These are phyloP conservation scores for Quercus phellos DNA, from an alignment of 331 rosid species.

Conservation along the genomic window DNA sequence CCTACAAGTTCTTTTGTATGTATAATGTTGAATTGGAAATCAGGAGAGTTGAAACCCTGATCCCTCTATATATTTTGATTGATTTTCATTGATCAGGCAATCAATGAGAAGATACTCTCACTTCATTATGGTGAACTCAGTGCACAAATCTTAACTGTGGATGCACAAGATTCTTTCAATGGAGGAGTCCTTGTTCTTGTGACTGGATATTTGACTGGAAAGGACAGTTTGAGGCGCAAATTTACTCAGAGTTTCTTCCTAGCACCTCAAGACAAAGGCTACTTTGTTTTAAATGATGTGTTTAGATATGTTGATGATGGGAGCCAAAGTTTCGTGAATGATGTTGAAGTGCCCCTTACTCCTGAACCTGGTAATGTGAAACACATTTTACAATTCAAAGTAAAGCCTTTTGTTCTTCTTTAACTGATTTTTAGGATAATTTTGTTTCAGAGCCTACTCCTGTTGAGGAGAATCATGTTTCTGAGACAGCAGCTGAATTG, in stretches of 20 bases:
- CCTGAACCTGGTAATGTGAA: constrained; percentile 46
- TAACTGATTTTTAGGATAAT: not conserved
- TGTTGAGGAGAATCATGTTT: constrained; percentile 26
- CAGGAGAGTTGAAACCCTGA: not conserved
- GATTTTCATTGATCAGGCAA: constrained; percentile 45
- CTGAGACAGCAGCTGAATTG: constrained; percentile 29
- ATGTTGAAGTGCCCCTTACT: constrained; percentile 29
- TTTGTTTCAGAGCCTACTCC: constrained; percentile 34
- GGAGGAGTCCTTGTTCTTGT: constrained; percentile 83
- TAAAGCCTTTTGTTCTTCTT: constrained; percentile 2
- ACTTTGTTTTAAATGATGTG: constrained; percentile 78
- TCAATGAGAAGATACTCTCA: constrained; percentile 69
- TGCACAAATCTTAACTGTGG: constrained; percentile 64
- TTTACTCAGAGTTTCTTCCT: constrained; percentile 84
- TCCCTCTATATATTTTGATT: not conserved
- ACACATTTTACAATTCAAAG: not conserved
- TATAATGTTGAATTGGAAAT: not conserved
- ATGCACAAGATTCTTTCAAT: constrained; percentile 72
- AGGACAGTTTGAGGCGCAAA: constrained; percentile 47
- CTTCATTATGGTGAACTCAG: constrained; percentile 49
- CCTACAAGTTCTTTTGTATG: not conserved
- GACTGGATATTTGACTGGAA: constrained; percentile 71
- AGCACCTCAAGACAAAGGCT: constrained; percentile 91
- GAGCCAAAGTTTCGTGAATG: constrained; percentile 26
- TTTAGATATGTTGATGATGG: constrained; percentile 76